Percentiles rank a stretch among this genome's conserved stretches.
These are phyloP conservation scores for Juglanconis juglandina DNA, from an alignment of 2,329 filamentous ascomycete species.

Conservation along the genomic window DNA sequence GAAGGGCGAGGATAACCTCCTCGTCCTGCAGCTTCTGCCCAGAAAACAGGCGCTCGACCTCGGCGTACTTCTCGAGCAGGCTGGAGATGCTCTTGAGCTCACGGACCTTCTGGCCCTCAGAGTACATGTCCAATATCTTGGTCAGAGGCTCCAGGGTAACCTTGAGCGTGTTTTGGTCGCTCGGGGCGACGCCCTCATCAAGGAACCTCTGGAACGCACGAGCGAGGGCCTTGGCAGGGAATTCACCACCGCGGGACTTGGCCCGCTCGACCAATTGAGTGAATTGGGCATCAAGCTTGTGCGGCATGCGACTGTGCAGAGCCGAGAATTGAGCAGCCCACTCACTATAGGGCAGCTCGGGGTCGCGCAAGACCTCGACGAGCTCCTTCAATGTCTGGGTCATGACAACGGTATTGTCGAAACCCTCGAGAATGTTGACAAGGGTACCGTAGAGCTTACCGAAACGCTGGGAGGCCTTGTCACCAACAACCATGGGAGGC, in stretches of 20 bases:
- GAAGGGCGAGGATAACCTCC: slow-evolving; percentile 86
- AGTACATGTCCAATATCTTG: slow-evolving; percentile 74
- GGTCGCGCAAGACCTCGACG: slow-evolving; percentile 83
- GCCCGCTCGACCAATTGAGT: slow-evolving; percentile 83
- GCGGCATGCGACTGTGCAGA: slow-evolving; percentile 94
- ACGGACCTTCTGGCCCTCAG: slow-evolving; percentile 84
- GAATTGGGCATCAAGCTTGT: slow-evolving; percentile 81
- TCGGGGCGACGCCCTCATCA: slow-evolving; percentile 74
- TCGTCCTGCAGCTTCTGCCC: slow-evolving; percentile 83
- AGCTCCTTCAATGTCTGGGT: slow-evolving; percentile 78
- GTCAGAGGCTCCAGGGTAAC: slow-evolving; percentile 70
- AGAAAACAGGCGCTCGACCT: slow-evolving; percentile 84
- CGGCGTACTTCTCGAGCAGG: slow-evolving; percentile 77
- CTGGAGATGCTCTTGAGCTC: slow-evolving; percentile 79
- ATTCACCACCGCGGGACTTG: slow-evolving; percentile 74
- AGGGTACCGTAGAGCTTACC: slow-evolving; percentile 72
- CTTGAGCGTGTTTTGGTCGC: slow-evolving; percentile 71
- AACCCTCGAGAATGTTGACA: slow-evolving; percentile 84
- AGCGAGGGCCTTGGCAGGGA: slow-evolving; percentile 81
- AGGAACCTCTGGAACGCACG: slow-evolving; percentile 86
- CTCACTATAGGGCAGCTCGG: slow-evolving; percentile 90
- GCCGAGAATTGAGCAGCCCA: slow-evolving; percentile 96
- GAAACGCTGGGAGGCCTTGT: slow-evolving; percentile 88
- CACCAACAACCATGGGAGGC: slow-evolving; percentile 80
- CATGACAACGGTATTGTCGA: slow-evolving; percentile 98